Evolutionary conservation across 129 eudicot species (phyloP).

Genomic region (Flaveria robusta): DNA sequence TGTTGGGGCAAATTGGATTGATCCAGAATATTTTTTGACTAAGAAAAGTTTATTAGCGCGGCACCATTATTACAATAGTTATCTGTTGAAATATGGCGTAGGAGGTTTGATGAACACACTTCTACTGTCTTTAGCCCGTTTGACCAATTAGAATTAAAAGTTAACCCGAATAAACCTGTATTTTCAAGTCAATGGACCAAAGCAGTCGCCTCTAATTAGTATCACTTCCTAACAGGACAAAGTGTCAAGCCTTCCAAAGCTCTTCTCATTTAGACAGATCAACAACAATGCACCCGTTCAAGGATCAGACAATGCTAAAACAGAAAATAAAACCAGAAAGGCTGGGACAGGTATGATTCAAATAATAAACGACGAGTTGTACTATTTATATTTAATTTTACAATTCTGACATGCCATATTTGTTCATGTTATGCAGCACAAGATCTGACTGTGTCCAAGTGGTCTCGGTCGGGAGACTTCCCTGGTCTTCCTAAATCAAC

Average conservation of each 20-base stretch:
- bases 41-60: neutral
- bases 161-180: neutral
- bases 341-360: constrained; percentile 38
- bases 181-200: neutral
- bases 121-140: neutral
- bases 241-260: constrained; percentile 28
- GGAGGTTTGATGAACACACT: neutral
- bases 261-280: constrained; percentile 33
- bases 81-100: neutral
- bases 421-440: constrained; percentile 32
- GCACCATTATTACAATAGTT: neutral
- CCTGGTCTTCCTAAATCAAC: constrained; percentile 35
- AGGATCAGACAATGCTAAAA: constrained; percentile 24
- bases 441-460: constrained; percentile 31
- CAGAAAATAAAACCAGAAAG: constrained; percentile 37
- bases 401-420: neutral
- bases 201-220: neutral
- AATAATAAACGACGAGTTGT: neutral
- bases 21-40: neutral
- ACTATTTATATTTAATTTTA: neutral
- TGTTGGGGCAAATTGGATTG: neutral
- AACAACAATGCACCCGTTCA: constrained; percentile 26
- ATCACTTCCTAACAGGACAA: constrained; percentile 14
- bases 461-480: constrained; percentile 37
- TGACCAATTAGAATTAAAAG: neutral